Conservation (phyloP, 75 land plant genomes). For the Isoetes taiwanensis region DNA sequence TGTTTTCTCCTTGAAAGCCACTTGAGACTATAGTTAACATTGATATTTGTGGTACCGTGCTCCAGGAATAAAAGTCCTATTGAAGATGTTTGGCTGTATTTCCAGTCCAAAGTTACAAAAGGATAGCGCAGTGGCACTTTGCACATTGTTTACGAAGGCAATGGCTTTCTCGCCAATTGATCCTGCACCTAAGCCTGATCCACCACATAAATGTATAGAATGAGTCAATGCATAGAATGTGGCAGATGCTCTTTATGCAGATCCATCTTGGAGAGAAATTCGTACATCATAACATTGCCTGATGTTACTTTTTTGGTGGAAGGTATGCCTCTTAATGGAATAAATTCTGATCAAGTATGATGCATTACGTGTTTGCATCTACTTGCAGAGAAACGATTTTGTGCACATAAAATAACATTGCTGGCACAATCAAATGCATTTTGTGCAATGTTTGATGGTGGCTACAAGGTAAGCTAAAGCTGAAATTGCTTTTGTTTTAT, state of each 20-base stretch:
- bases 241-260: constrained; percentile 32
- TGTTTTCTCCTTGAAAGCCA: no score
- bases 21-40: no score
- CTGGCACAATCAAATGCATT: constrained; percentile 99
- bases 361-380: no score
- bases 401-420: constrained; percentile 82
- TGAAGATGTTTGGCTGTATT: constrained; percentile 44
- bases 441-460: constrained; percentile 99
- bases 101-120: constrained; percentile 49
- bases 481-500: no score
- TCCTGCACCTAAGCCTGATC: constrained; percentile 82
- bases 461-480: constrained; percentile 79
- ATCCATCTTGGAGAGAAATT: constrained; percentile 83
- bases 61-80: constrained; percentile 65
- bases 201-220: constrained; percentile 54
- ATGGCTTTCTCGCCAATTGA: constrained; percentile 68
- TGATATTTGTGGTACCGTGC: constrained; percentile 15
- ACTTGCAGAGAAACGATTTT: constrained; percentile 67
- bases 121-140: constrained; percentile 67
- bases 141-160: constrained; percentile 66
- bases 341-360: no score
- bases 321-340: constrained; percentile 36
- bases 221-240: no score
- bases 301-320: constrained; percentile 93
- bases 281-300: constrained; percentile 73